Evolutionary conservation across 495 filamentous ascomycete species (phyloP).

Genomic region (Hyaloscypha finlandica): DNA sequence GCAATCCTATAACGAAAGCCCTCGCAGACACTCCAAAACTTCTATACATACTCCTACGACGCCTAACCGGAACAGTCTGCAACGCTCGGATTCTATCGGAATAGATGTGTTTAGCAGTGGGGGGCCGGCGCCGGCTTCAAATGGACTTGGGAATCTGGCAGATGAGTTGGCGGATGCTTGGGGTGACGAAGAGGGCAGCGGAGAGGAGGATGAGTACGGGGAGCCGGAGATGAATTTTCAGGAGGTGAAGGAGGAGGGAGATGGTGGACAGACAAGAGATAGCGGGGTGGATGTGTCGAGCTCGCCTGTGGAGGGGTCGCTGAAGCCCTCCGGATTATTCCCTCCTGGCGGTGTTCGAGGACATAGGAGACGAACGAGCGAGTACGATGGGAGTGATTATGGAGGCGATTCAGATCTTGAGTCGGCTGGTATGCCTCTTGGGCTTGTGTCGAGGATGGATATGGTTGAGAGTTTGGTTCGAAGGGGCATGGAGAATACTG

Average conservation of each 20-base stretch:
- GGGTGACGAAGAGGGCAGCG: constrained; percentile 58
- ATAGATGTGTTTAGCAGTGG: constrained; percentile 50
- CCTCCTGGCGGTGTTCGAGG: constrained; percentile 26
- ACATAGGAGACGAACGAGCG: constrained; percentile 48
- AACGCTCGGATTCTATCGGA: constrained; percentile 46
- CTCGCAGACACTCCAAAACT: constrained; percentile 54
- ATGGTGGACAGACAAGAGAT: constrained; percentile 21
- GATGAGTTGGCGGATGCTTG: constrained; percentile 60
- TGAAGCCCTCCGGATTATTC: constrained; percentile 19
- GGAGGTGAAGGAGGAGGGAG: constrained; percentile 41
- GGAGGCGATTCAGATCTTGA: constrained; percentile 75
- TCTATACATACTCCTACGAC: constrained; percentile 65
- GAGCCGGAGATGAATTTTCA: constrained; percentile 47
- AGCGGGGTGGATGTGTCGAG: constrained; percentile 31
- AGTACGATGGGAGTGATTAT: constrained; percentile 63
- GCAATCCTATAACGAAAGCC: constrained; percentile 24
- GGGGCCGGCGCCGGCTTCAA: constrained; percentile 32
- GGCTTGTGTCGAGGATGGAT: constrained; percentile 73
- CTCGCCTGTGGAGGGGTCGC: constrained; percentile 15
- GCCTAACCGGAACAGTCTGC: constrained; percentile 55
- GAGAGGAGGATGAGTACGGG: constrained; percentile 56
- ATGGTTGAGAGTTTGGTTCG: constrained; percentile 74
- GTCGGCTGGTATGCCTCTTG: constrained; percentile 67
- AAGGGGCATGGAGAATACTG: constrained; percentile 71
- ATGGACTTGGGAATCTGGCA: constrained; percentile 79